A percentile compares a stretch with the other conserved stretches of the same genome.
Conservation (phyloP, 208 protist genomes). For the Leishmania mexicana region DNA sequence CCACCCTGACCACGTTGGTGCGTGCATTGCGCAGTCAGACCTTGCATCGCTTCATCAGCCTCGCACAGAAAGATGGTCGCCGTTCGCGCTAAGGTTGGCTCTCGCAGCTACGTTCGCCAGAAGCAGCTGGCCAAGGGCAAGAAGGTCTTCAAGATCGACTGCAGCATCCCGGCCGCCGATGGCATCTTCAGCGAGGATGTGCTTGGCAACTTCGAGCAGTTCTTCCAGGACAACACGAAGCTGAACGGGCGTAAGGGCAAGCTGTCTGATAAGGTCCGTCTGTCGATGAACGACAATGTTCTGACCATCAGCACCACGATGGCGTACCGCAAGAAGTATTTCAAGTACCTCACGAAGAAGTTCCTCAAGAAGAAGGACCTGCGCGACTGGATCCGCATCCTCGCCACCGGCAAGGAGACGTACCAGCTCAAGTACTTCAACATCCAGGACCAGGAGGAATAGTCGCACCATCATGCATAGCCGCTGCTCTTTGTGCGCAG, state of each 20-base stretch:
- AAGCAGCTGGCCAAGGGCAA: constrained; percentile 89
- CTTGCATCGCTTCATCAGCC: neutral
- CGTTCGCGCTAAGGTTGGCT: constrained; percentile 91
- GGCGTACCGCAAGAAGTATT: constrained; percentile 98
- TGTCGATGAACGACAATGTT: constrained; percentile 90
- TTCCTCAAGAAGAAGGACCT: constrained; percentile 99
- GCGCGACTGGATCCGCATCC: constrained; percentile 97
- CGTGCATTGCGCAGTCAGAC: neutral
- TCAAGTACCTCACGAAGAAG: constrained; percentile 99
- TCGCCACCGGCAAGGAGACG: constrained; percentile 94
- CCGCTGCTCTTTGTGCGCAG: neutral
- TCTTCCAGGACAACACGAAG: constrained; percentile 97
- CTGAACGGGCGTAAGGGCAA: constrained; percentile 98
- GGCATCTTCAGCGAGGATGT: constrained; percentile 88
- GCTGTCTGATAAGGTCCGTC: constrained; percentile 94
- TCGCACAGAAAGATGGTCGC: constrained; percentile 73
- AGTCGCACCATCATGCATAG: neutral
- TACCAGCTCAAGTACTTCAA: constrained; percentile 99
- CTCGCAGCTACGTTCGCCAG: constrained; percentile 79
- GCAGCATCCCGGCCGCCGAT: constrained; percentile 62
- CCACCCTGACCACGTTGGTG: neutral
- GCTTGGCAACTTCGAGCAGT: constrained; percentile 94
- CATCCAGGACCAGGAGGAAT: constrained; percentile 95
- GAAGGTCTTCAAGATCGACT: constrained; percentile 88
- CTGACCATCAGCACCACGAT: constrained; percentile 90